Evolutionary conservation across 148 eudicot genomes (phyloP).

Genomic region (Amaranthus hypochondriacus): DNA sequence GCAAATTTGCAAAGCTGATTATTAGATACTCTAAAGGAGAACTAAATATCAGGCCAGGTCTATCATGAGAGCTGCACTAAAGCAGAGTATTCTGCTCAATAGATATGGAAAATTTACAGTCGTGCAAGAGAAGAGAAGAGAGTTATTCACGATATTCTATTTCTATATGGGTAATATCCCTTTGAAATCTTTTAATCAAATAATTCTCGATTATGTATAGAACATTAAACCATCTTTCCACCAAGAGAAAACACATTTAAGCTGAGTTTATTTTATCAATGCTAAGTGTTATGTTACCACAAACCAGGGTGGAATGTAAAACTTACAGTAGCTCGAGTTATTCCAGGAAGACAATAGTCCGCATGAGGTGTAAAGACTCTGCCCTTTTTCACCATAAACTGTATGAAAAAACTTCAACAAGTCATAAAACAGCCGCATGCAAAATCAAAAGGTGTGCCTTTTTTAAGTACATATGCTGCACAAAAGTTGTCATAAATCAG

Average conservation of each 20-base stretch:
- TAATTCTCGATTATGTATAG: too few species aligned
- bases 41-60: background rate
- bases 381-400: conserved; percentile 96
- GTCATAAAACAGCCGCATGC: background rate
- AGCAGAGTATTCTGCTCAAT: background rate
- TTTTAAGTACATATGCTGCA: background rate
- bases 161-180: too few species aligned
- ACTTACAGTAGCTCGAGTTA: conserved; percentile 96
- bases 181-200: too few species aligned
- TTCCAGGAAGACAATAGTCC: conserved; percentile 97
- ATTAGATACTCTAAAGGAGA: background rate
- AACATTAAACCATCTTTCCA: too few species aligned
- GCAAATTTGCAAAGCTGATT: conserved; percentile 15
- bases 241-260: background rate
- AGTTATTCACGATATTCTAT: too few species aligned
- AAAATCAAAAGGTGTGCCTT: background rate
- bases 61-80: background rate
- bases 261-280: background rate
- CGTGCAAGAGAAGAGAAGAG: too few species aligned
- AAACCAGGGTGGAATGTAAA: background rate
- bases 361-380: conserved; percentile 82
- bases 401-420: conserved; percentile 30
- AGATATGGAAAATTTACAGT: background rate
- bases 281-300: background rate
- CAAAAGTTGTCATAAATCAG: conserved; percentile 3